Evolutionary conservation across 2,329 filamentous ascomycete species (phyloP).

Genomic region (Aquanectria penicillioides): DNA sequence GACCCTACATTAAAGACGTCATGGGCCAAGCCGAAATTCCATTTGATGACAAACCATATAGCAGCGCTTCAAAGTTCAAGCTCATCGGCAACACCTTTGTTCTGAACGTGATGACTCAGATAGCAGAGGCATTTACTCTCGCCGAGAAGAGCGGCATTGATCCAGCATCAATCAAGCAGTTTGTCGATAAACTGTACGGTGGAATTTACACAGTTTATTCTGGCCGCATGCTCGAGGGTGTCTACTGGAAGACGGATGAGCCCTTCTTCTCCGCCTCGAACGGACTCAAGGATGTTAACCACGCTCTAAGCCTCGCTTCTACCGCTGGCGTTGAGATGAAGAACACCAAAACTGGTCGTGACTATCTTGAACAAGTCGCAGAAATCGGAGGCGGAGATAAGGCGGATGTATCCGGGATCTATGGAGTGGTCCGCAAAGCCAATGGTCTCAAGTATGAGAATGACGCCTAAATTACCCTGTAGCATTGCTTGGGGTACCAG

Average conservation of each 20-base stretch:
- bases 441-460: not conserved
- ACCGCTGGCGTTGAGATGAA: not conserved
- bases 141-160: not conserved
- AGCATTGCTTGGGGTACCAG: no score
- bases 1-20: not conserved
- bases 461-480: no score
- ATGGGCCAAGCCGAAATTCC: not conserved
- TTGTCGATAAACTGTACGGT: not conserved
- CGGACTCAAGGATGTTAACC: not conserved
- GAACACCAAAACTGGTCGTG: not conserved
- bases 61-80: not conserved
- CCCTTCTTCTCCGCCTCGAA: not conserved
- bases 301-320: not conserved
- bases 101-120: not conserved
- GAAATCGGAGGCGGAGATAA: not conserved
- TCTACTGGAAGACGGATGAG: not conserved
- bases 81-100: not conserved
- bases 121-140: not conserved
- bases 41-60: not conserved
- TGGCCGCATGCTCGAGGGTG: not conserved
- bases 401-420: not conserved
- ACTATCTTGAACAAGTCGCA: not conserved
- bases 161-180: not conserved
- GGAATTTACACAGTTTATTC: not conserved
- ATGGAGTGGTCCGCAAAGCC: not conserved